These are phyloP conservation scores for Ophiosphaerella korrae DNA, from an alignment of 2,329 filamentous ascomycete genomes.

Conservation along the genomic window DNA sequence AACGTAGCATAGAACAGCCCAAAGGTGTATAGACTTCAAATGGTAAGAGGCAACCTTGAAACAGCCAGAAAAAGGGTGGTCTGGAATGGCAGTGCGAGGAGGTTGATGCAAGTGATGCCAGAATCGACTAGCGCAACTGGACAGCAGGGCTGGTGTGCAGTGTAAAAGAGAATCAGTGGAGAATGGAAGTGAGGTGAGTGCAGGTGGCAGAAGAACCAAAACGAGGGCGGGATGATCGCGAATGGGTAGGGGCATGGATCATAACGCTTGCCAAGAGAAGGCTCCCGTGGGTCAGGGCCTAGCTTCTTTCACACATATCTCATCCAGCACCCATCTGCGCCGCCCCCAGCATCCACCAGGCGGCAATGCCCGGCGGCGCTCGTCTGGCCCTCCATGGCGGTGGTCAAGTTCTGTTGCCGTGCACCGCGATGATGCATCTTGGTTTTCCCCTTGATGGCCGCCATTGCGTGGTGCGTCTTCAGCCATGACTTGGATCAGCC, in stretches of 20 bases:
- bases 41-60: constrained; percentile 10
- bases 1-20: constrained; percentile 43
- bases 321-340: constrained; percentile 2
- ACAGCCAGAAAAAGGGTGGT: constrained; percentile 20
- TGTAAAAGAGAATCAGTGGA: constrained; percentile 18
- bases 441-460: no score
- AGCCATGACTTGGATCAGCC: no score
- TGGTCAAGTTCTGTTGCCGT: no score
- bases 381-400: no score
- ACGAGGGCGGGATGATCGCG: constrained; percentile 20
- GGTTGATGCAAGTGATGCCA: constrained; percentile 26
- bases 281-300: constrained; percentile 18
- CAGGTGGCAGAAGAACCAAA: constrained; percentile 30
- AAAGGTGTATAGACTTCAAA: constrained; percentile 42
- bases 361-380: constrained; percentile 3
- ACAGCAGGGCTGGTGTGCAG: constrained; percentile 14
- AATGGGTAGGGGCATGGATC: constrained; percentile 15
- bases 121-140: constrained; percentile 8
- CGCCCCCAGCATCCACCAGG: background rate
- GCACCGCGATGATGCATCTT: no score
- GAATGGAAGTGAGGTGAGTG: constrained; percentile 16
- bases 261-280: constrained; percentile 23
- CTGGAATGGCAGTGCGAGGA: constrained; percentile 6
- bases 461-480: no score
- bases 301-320: constrained; percentile 30